Evolutionary conservation across 768 basidiomycete genomes (phyloP), one percentile per base, ranked within the genome.

Genomic region (Russula lepida): DNA sequence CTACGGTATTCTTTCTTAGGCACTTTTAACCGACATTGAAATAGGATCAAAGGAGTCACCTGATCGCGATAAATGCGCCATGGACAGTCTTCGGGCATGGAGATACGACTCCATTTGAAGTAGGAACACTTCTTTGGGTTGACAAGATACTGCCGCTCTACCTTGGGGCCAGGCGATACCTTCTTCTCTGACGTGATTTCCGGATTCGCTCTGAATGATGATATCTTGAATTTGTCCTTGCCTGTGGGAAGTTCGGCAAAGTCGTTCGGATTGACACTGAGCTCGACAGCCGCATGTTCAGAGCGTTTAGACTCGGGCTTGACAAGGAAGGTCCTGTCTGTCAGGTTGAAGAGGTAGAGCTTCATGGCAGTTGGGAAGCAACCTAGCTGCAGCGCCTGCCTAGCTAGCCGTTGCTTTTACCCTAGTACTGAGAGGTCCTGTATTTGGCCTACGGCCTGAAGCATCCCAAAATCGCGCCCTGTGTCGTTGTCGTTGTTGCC

Each of bases 11-110:
- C 27, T 27, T 60, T 65, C 32, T 35, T 47, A 15, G 23, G 49
- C 11, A 49, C 15, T 37, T 47, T 23, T 58, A 33, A 48, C 23
- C 13, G 28, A 35, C 1, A 37, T 15, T n/a, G 41, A 27, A 47
- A 56, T 21, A 15, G 54, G 60, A 13, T 27, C 35, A 25, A 25
- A 28, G 46, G 28, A 70, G 79, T 52, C 63, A 88, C 86, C 70
- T 76, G 76, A 63, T 74, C 76, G 48, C 77, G 73, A 67, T 83
- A 88, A 27, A 88, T 67, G 39, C 75, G 71, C 85, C 85, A 88
- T 3, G 81, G 80, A 65, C 76, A 82, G 44, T 74, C 74, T 12
- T 75, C 72, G 9, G 74, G 72, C 8, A 78, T 71, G 2, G 68
- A 49, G 13, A 85, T 66, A 28, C 71, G 69, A 64, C 77, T 74